Base-by-base conservation (phyloP, 2,329 filamentous ascomycete species). In the Phyllachora maydis region DNA sequence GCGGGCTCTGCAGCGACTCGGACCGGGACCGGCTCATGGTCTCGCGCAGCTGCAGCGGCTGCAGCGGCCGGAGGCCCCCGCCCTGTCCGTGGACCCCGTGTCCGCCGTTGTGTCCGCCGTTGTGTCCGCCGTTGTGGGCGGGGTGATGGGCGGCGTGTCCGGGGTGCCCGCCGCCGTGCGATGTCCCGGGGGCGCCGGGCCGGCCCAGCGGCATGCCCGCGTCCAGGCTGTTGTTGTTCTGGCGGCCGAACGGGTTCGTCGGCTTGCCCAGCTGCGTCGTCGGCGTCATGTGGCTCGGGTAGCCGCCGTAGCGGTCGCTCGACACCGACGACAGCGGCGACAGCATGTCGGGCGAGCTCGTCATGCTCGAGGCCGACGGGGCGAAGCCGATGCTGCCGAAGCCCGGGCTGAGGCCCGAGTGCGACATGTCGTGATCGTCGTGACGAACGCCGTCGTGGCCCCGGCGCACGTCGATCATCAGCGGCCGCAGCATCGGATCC, bases 381-480 rank as follows among this genome's bases (percentile, higher is more conserved):
- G 60, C 61, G 38, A 77, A 77, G 3, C 64, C 64, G 33, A 78
- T 67, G 32, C 57, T 57, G 7, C 68, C 65, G 43, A 77, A 74
- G 0, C 64, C 65, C 14, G 72, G 68, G 31, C 63, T 75, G 14
- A 79, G 54, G 8, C 65, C 66, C 1, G 67, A 65, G 1, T 71
- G 61, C 8, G 73, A 75, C 34, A 72, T 54, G n/a, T n/a, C n/a
- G 35, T 74, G 68, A 12, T 70, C 63, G n/a, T 68, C 65, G n/a
- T n/a, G n/a, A n/a, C n/a, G n/a, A n/a, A n/a, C n/a, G n/a, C n/a
- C n/a, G 8, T 60, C 57, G 6, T 71, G 64, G 14, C 57, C 49
- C 33, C 71, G 60, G 29, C 72, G 56, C 30, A 75, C 59, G 35
- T 79, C 73, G 13, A 78, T 57, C 47, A 75, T 67, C 31, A 79